A percentile compares a stretch with the other conserved stretches of the same genome.
Evolutionary conservation across 768 basidiomycete species (phyloP).

Genomic region (Plicaturopsis crispa): DNA sequence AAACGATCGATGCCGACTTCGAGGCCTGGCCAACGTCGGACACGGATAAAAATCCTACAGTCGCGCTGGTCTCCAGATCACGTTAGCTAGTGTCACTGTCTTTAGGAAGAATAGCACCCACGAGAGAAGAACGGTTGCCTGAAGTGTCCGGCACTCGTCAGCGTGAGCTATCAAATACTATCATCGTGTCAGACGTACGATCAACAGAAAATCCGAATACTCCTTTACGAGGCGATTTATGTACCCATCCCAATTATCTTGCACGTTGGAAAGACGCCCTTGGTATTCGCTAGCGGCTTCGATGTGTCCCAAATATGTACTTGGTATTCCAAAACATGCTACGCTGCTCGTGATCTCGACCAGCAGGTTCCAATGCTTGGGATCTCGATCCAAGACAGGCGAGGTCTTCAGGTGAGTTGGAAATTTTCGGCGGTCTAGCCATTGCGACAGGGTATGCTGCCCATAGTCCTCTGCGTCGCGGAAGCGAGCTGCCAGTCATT

Average conservation of each 20-base stretch:
- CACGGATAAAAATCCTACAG: conserved; percentile 40
- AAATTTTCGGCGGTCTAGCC: too few species aligned
- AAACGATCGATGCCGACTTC: conserved; percentile 29
- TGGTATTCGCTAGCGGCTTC: conserved; percentile 40
- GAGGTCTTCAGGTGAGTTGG: too few species aligned
- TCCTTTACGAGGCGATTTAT: conserved; percentile 43
- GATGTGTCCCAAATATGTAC: conserved; percentile 42
- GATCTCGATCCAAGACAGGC: too few species aligned
- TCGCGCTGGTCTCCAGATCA: conserved; percentile 27
- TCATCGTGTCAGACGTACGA: conserved; percentile 27
- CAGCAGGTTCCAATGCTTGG: too few species aligned
- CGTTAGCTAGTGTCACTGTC: neutral
- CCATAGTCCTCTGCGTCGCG: conserved; percentile 39
- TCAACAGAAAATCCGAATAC: conserved; percentile 48
- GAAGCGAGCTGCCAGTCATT: conserved; percentile 38
- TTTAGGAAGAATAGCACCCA: conserved; percentile 15
- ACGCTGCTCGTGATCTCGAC: too few species aligned
- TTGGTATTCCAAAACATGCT: conserved; percentile 50
- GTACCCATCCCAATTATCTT: conserved; percentile 41
- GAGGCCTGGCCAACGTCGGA: conserved; percentile 25
- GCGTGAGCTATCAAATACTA: neutral
- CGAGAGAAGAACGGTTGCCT: conserved; percentile 51
- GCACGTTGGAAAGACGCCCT: conserved; percentile 39
- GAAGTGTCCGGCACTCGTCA: neutral
- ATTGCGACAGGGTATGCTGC: conserved; percentile 27